Conservation (phyloP, 176 grass and related monocot species). For the Microstegium vimineum region DNA sequence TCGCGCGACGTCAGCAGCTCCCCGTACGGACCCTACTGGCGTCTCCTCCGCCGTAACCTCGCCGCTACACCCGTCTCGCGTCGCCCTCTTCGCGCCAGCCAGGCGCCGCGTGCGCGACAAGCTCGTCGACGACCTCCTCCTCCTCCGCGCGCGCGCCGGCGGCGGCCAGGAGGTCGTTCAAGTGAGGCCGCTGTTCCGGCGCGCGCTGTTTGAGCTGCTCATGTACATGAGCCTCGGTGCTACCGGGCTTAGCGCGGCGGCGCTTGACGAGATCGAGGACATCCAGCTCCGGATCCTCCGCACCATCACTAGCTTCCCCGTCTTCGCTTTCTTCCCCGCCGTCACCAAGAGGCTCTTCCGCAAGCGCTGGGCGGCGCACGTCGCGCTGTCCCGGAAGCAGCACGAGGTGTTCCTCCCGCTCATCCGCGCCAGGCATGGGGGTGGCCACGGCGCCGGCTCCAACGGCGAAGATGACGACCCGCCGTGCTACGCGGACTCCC, state of each 20-base stretch:
- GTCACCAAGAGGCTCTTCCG: not conserved
- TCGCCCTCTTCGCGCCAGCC: not conserved
- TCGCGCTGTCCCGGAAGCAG: not conserved
- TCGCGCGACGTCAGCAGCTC: slow-evolving; percentile 36
- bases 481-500: not conserved
- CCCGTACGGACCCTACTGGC: slow-evolving; percentile 45
- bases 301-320: not conserved
- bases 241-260: not conserved
- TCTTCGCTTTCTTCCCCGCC: not conserved
- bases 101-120: slow-evolving; percentile 21
- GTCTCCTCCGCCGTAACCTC: slow-evolving; percentile 43
- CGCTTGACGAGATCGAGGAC: slow-evolving; percentile 33
- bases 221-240: slow-evolving; percentile 57
- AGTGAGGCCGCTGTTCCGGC: not conserved
- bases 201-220: slow-evolving; percentile 49
- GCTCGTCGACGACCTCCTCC: slow-evolving; percentile 23
- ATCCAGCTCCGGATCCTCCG: not conserved
- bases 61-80: slow-evolving; percentile 18
- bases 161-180: not conserved
- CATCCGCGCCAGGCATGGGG: not conserved
- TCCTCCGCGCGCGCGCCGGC: not conserved
- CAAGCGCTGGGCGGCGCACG: not conserved
- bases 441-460: too few relatives aligned
- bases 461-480: not conserved
- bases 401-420: not conserved